Evolutionary conservation across 148 eudicot species (phyloP).

Genomic region (Rhododendron mucronatum): DNA sequence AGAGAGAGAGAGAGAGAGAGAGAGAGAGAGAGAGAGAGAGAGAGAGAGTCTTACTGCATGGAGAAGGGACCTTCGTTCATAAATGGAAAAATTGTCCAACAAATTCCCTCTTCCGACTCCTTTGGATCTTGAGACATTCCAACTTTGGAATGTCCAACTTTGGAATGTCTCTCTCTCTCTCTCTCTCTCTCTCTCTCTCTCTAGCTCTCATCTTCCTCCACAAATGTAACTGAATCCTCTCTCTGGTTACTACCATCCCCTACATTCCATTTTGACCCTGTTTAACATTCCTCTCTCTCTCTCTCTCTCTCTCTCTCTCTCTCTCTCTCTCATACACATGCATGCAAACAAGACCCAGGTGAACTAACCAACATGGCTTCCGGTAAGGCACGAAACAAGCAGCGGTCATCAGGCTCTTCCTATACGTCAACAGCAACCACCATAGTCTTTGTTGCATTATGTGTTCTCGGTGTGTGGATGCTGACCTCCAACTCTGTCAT

Average conservation of each 20-base stretch:
- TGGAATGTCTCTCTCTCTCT: background rate
- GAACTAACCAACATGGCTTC: slow-evolving; percentile 23
- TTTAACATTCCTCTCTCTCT: background rate
- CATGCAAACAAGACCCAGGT: background rate
- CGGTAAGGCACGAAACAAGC: slow-evolving; percentile 28
- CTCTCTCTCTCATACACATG: background rate
- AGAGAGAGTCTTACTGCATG: background rate
- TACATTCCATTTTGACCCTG: background rate
- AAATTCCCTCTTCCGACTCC: slow-evolving; percentile 43
- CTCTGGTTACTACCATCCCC: background rate
- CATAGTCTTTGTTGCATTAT: slow-evolving; percentile 36
- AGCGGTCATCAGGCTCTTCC: slow-evolving; percentile 43
- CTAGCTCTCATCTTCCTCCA: slow-evolving; percentile 20
- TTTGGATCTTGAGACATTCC: slow-evolving; percentile 8
- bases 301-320: background rate
- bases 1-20: too few relatives aligned
- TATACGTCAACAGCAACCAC: slow-evolving; percentile 42
- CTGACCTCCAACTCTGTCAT: slow-evolving; percentile 32
- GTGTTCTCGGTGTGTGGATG: slow-evolving; percentile 46
- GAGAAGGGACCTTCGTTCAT: background rate
- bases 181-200: slow-evolving; percentile 3
- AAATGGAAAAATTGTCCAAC: background rate
- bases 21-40: background rate
- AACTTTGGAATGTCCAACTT: background rate
- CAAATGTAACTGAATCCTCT: slow-evolving; percentile 22